Evolutionary conservation across 1,284 basidiomycete species (phyloP).

Genomic region (Erythrobasidium hasegawianum): DNA sequence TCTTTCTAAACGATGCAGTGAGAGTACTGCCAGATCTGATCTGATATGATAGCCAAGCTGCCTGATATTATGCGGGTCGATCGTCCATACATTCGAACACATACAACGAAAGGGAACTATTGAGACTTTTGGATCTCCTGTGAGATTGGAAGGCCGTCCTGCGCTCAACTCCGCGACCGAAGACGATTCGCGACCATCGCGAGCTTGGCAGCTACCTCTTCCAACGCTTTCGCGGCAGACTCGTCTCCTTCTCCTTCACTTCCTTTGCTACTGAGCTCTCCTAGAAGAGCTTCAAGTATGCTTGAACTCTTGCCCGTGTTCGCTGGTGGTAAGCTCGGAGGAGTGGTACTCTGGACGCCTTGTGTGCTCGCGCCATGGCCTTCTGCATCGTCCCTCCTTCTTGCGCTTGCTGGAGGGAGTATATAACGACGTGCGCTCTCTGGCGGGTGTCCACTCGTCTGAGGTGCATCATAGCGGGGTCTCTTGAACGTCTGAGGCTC

Average conservation of each 20-base stretch:
- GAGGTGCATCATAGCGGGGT: neutral
- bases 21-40: no score
- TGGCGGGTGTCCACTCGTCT: neutral
- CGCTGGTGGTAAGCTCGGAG: neutral
- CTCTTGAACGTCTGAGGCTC: neutral
- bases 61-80: no score
- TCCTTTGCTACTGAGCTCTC: neutral
- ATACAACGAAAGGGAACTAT: no score
- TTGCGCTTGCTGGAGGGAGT: neutral
- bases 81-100: no score
- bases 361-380: no score
- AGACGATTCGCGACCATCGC: neutral
- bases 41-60: no score
- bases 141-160: no score
- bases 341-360: no score
- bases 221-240: conserved; percentile 1
- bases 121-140: no score
- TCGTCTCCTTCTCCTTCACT: neutral
- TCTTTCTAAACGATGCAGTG: no score
- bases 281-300: neutral
- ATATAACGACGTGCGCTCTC: neutral
- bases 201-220: neutral
- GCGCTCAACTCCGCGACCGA: neutral
- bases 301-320: neutral
- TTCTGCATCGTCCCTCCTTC: neutral